phyloP scores from a whole-genome alignment of 2,329 filamentous ascomycete genomes.

The Cladosporium halotolerans region DNA sequence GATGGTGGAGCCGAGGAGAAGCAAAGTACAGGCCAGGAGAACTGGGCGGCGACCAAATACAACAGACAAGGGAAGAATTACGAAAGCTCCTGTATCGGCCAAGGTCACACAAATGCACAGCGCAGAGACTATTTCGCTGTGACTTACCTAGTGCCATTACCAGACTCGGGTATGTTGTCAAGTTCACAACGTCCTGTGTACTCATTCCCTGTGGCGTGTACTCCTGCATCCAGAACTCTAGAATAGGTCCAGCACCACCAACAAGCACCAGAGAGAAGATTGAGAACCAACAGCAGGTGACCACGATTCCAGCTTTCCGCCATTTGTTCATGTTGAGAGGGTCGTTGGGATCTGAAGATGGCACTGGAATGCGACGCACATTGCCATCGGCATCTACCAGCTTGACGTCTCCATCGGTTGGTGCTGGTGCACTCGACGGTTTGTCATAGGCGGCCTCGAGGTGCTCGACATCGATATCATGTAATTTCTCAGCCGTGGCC shows the following conservation, averaged over 20 bases:
- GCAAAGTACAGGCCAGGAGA: constrained; percentile 24
- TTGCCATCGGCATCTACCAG: constrained; percentile 17
- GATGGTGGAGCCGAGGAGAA: constrained; percentile 31
- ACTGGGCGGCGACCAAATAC: constrained; percentile 37
- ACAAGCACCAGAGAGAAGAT: constrained; percentile 41
- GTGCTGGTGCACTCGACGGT: background rate
- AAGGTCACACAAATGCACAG: background rate
- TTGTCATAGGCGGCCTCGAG: background rate
- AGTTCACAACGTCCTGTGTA: constrained; percentile 26
- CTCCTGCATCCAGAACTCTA: constrained; percentile 30
- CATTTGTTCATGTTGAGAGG: constrained; percentile 27
- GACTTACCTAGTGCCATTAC: constrained; percentile 34
- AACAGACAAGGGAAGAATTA: constrained; percentile 36
- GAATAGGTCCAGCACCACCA: constrained; percentile 42
- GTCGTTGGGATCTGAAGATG: constrained; percentile 22
- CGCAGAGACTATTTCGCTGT: background rate
- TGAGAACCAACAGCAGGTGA: constrained; percentile 29
- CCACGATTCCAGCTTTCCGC: constrained; percentile 26
- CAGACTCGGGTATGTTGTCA: constrained; percentile 35
- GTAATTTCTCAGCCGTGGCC: background rate
- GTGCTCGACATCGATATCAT: background rate
- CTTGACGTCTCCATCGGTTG: constrained; percentile 14
- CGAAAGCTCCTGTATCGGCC: constrained; percentile 19
- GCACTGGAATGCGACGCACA: constrained; percentile 20
- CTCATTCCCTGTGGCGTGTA: constrained; percentile 26